Evolutionary conservation across 495 filamentous ascomycete genomes (phyloP).

Genomic region (Penicillium steckii): DNA sequence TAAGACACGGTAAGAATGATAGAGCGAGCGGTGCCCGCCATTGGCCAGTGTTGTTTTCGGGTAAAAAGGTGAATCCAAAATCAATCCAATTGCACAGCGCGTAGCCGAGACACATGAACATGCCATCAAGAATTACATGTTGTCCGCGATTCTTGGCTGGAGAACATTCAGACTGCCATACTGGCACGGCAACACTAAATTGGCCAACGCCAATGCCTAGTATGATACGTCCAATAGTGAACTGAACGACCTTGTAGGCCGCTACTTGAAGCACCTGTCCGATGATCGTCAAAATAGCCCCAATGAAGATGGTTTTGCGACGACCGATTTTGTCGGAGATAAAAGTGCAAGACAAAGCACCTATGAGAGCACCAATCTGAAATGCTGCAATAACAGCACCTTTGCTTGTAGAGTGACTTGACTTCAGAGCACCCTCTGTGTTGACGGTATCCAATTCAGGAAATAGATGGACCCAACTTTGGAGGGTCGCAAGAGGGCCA

Average conservation of each 20-base stretch:
- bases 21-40: constrained; percentile 49
- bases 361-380: constrained; percentile 42
- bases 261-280: constrained; percentile 53
- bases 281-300: constrained; percentile 46
- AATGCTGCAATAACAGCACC: constrained; percentile 43
- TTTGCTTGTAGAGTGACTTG: constrained; percentile 30
- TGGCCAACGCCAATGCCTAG: constrained; percentile 45
- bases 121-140: constrained; percentile 37
- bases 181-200: constrained; percentile 44
- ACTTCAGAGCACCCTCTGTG: constrained; percentile 18
- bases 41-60: constrained; percentile 30
- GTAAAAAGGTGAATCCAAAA: constrained; percentile 41
- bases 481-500: constrained; percentile 25
- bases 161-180: constrained; percentile 50
- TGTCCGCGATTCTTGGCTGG: constrained; percentile 34
- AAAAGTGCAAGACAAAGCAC: constrained; percentile 38
- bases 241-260: constrained; percentile 38
- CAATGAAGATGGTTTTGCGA: constrained; percentile 54
- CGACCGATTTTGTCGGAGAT: constrained; percentile 52
- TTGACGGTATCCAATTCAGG: constrained; percentile 34
- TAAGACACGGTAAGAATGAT: constrained; percentile 60
- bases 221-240: constrained; percentile 41
- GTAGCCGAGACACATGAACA: constrained; percentile 53
- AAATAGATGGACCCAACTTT: constrained; percentile 29
- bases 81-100: constrained; percentile 40